Conservation (phyloP, 371 early-diverging fungal genomes). For the Actinomortierella ambigua region DNA sequence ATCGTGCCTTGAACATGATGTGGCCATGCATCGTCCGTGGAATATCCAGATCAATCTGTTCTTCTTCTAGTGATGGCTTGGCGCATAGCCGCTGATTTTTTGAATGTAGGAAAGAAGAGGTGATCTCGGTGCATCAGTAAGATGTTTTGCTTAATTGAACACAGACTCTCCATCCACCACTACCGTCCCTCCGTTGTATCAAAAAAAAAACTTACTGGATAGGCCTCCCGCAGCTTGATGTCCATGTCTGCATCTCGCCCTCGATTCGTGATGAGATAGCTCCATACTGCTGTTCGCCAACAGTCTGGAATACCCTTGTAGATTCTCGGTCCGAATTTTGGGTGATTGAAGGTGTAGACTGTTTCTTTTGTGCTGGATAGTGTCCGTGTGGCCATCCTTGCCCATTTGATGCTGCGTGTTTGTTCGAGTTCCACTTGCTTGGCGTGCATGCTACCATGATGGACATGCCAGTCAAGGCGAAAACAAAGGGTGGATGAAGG, state of each 20-base stretch:
- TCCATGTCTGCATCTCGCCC: conserved; percentile 20
- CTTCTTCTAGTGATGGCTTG: conserved; percentile 53
- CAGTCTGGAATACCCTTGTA: conserved; percentile 72
- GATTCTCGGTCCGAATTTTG: conserved; percentile 55
- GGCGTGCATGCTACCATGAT: conserved; percentile 14
- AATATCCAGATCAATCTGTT: conserved; percentile 72
- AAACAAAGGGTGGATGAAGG: neutral
- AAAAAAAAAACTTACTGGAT: conserved; percentile 33
- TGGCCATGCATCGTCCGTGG: conserved; percentile 66
- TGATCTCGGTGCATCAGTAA: neutral
- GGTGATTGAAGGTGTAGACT: conserved; percentile 46
- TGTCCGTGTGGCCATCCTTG: conserved; percentile 53
- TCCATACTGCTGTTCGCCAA: conserved; percentile 69
- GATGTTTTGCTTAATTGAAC: neutral
- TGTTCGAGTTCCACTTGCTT: conserved; percentile 28
- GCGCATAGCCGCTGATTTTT: conserved; percentile 22
- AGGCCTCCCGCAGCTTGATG: conserved; percentile 17
- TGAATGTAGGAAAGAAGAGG: neutral
- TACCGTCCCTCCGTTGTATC: too few relatives aligned
- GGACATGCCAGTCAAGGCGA: neutral
- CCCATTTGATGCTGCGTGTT: conserved; percentile 54
- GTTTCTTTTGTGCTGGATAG: conserved; percentile 45
- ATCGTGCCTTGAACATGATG: conserved; percentile 69
- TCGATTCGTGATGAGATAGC: conserved; percentile 45
- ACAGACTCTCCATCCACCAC: too few relatives aligned